Evolutionary conservation across 75 land plant species (phyloP).

Genomic region (Pinus albicaulis): DNA sequence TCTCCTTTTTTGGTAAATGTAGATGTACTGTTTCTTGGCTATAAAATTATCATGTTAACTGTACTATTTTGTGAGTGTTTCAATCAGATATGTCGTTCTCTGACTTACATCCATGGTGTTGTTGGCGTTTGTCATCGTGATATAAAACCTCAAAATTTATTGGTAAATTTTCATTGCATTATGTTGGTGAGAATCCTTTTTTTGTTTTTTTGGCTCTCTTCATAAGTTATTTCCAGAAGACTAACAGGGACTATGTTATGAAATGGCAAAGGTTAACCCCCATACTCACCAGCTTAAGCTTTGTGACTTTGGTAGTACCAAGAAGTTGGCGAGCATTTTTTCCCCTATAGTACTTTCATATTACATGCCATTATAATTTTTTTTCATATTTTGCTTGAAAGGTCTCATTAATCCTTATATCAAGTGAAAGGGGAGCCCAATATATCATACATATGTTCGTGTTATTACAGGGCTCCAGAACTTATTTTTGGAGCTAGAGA

Average conservation of each 20-base stretch:
- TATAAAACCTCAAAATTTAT: slow-evolving; percentile 81
- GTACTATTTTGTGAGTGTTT: background rate
- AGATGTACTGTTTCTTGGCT: background rate
- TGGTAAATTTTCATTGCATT: slow-evolving; percentile 34
- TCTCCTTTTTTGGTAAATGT: background rate
- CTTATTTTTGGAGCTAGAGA: too few relatives aligned
- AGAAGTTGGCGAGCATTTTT: too few relatives aligned
- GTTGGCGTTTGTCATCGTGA: slow-evolving; percentile 88
- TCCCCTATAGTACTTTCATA: background rate
- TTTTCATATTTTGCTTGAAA: background rate
- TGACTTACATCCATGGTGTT: slow-evolving; percentile 72
- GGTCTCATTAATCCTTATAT: background rate
- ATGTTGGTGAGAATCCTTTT: background rate
- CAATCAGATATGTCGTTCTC: slow-evolving; percentile 72
- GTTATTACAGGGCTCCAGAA: slow-evolving; percentile 95
- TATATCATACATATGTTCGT: slow-evolving; percentile 93
- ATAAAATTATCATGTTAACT: too few relatives aligned
- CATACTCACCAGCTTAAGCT: slow-evolving; percentile 92
- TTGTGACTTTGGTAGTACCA: slow-evolving; percentile 98
- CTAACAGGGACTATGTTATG: background rate
- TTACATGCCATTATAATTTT: background rate
- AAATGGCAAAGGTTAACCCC: slow-evolving; percentile 71
- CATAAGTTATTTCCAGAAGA: background rate
- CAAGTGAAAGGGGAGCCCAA: slow-evolving; percentile 98
- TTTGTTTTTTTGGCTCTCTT: background rate